phyloP scores from a whole-genome alignment of 2,329 filamentous ascomycete species.

The Aotearoamyces nothofagi region DNA sequence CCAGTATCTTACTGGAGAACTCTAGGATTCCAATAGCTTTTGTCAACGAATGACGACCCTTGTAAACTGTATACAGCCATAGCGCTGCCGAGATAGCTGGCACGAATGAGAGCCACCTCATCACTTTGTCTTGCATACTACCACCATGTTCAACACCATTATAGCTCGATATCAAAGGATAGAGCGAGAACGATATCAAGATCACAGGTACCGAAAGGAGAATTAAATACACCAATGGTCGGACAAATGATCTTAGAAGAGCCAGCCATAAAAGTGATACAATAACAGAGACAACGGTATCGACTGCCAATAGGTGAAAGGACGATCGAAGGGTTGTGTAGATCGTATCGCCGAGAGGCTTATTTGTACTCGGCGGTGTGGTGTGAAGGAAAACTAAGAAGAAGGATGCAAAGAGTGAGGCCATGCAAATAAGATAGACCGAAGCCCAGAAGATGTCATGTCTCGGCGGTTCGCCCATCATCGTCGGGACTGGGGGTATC shows the following conservation, averaged over 20 bases:
- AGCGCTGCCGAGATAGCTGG: slow-evolving; percentile 58
- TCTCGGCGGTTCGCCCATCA: slow-evolving; percentile 53
- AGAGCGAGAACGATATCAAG: slow-evolving; percentile 77
- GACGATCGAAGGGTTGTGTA: slow-evolving; percentile 80
- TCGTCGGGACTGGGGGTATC: slow-evolving; percentile 38
- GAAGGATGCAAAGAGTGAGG: slow-evolving; percentile 74
- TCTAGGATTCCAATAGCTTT: slow-evolving; percentile 82
- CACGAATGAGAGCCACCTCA: slow-evolving; percentile 75
- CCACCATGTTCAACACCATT: slow-evolving; percentile 60
- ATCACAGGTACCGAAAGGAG: slow-evolving; percentile 75
- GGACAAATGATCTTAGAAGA: slow-evolving; percentile 72
- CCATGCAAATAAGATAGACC: slow-evolving; percentile 73
- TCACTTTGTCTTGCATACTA: slow-evolving; percentile 70
- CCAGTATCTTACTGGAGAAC: slow-evolving; percentile 77
- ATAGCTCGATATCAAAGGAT: slow-evolving; percentile 82
- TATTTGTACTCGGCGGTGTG: slow-evolving; percentile 49
- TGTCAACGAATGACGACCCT: slow-evolving; percentile 64
- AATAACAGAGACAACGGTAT: slow-evolving; percentile 78
- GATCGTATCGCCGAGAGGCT: slow-evolving; percentile 78
- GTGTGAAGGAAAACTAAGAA: slow-evolving; percentile 86
- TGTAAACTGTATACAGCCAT: slow-evolving; percentile 75
- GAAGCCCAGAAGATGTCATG: slow-evolving; percentile 90
- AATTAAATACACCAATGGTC: slow-evolving; percentile 67
- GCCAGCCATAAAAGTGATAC: slow-evolving; percentile 87
- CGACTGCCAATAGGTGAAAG: slow-evolving; percentile 77